Evolutionary conservation across 306 rosid genomes (phyloP).

Genomic region (Cicer yamashitae): DNA sequence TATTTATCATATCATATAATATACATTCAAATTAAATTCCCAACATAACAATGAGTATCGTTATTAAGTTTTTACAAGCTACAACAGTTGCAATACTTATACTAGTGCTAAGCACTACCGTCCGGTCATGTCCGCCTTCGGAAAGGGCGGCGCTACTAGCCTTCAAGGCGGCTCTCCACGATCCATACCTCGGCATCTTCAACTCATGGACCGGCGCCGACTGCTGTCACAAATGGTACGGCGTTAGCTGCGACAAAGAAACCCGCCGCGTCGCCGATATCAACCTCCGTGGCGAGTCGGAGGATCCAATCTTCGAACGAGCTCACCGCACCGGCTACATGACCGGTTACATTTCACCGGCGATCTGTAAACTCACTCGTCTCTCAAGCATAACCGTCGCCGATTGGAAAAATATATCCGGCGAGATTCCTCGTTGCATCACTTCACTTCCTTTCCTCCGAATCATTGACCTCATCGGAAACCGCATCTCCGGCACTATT

Average conservation of each 20-base stretch:
- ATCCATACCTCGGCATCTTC: slow-evolving; percentile 72
- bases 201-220: slow-evolving; percentile 81
- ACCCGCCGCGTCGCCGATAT: slow-evolving; percentile 81
- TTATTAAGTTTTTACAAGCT: slow-evolving; percentile 21
- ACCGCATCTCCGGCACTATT: slow-evolving; percentile 63
- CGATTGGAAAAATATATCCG: slow-evolving; percentile 95
- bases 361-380: slow-evolving; percentile 69
- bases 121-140: slow-evolving; percentile 67
- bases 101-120: slow-evolving; percentile 40
- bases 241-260: slow-evolving; percentile 77
- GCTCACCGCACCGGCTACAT: slow-evolving; percentile 77
- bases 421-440: slow-evolving; percentile 82
- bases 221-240: slow-evolving; percentile 89
- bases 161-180: slow-evolving; percentile 75
- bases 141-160: slow-evolving; percentile 77
- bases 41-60: slow-evolving; percentile 43
- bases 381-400: slow-evolving; percentile 80
- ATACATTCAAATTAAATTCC: background rate
- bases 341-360: slow-evolving; percentile 81
- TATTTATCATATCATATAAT: background rate
- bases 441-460: slow-evolving; percentile 74
- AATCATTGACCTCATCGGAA: slow-evolving; percentile 84
- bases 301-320: slow-evolving; percentile 68
- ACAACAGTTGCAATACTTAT: background rate
- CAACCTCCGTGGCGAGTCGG: slow-evolving; percentile 90